Percentiles rank a stretch among this genome's conserved stretches.
Conservation (phyloP, 2,329 filamentous ascomycete genomes). For the Aspergillus pseudonomiae region DNA sequence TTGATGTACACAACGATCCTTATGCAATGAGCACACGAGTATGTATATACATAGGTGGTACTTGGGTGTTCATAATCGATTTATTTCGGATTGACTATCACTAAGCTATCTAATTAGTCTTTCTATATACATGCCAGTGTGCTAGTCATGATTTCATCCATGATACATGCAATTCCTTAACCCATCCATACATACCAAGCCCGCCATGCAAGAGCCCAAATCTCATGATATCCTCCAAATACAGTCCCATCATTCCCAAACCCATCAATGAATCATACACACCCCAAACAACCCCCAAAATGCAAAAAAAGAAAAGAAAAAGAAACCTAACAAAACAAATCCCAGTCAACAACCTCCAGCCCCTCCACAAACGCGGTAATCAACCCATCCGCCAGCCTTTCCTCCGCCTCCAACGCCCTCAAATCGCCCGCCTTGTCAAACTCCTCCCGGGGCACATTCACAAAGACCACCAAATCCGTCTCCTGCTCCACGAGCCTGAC, state of each 20-base stretch:
- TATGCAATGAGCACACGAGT: not conserved
- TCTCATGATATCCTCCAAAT: not conserved
- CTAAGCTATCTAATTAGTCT: not conserved
- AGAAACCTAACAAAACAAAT: slow-evolving; percentile 60
- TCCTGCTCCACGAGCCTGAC: slow-evolving; percentile 73
- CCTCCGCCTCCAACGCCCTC: slow-evolving; percentile 70
- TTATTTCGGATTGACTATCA: slow-evolving; percentile 1
- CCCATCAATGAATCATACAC: not conserved
- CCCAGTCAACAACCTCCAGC: slow-evolving; percentile 80
- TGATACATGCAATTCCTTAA: not conserved
- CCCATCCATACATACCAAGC: not conserved
- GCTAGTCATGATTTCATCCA: not conserved
- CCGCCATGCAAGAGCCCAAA: not conserved
- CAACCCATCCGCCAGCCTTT: slow-evolving; percentile 48
- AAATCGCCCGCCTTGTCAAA: slow-evolving; percentile 70
- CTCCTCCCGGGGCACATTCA: slow-evolving; percentile 85
- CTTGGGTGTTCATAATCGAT: not conserved
- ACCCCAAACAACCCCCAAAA: not conserved
- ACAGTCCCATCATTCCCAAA: not conserved
- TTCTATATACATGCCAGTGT: not conserved
- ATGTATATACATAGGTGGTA: not conserved
- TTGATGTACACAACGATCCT: not conserved
- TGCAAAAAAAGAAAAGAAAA: not conserved
- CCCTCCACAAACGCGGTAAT: slow-evolving; percentile 63
- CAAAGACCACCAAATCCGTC: slow-evolving; percentile 81